Percentiles rank a stretch among this genome's conserved stretches.
Evolutionary conservation across 2,329 filamentous ascomycete genomes (phyloP).

Genomic region (Didymella segeticola): DNA sequence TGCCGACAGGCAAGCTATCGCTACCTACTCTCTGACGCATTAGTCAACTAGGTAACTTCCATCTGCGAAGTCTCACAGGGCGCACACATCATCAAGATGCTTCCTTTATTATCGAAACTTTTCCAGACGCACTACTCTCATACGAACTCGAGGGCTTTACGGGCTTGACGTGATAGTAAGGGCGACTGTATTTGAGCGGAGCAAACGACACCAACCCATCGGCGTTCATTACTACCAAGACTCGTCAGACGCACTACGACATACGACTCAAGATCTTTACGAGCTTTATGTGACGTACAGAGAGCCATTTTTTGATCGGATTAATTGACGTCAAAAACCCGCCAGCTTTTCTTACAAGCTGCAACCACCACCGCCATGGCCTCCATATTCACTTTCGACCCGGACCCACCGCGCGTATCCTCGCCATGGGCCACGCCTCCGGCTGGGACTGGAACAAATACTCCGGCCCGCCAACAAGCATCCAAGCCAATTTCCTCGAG

Average conservation of each 20-base stretch:
- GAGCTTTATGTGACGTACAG: conserved; percentile 20
- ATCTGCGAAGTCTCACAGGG: conserved; percentile 27
- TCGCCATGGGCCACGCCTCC: conserved; percentile 84
- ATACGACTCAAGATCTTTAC: conserved; percentile 59
- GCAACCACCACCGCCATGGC: conserved; percentile 67
- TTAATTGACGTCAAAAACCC: neutral
- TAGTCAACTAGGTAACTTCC: conserved; percentile 26
- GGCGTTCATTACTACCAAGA: conserved; percentile 56
- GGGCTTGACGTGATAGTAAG: conserved; percentile 20
- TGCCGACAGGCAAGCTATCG: conserved; percentile 33
- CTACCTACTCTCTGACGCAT: conserved; percentile 30
- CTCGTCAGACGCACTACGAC: conserved; percentile 58
- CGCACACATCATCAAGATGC: conserved; percentile 55
- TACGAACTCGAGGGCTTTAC: conserved; percentile 59
- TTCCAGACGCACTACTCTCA: conserved; percentile 59
- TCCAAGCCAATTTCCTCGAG: conserved; percentile 23
- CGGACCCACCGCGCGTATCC: conserved; percentile 83
- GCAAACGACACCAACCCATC: neutral
- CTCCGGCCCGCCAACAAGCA: conserved; percentile 25
- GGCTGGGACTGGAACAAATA: conserved; percentile 23
- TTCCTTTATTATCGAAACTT: conserved; percentile 55
- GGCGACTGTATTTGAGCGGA: conserved; percentile 8
- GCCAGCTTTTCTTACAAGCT: neutral
- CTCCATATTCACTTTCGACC: conserved; percentile 94
- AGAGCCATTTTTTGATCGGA: conserved; percentile 8